Evolutionary conservation across 1,139 yeast species (phyloP).

Genomic region (Kurtzmaniella quercitrusa): DNA sequence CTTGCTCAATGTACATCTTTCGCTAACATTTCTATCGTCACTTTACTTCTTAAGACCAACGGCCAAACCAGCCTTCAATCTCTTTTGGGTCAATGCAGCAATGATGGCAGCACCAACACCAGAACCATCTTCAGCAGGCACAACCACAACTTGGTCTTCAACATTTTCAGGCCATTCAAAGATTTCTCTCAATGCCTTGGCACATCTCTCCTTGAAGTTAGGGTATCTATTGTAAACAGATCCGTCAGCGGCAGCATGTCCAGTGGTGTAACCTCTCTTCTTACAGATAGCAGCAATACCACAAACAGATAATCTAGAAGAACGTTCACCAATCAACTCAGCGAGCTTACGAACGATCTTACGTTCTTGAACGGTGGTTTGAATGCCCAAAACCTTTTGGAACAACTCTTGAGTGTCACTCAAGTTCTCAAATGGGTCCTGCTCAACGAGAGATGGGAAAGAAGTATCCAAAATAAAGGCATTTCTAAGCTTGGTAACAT

Average conservation of each 20-base stretch:
- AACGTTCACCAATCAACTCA: conserved; percentile 85
- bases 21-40: neutral
- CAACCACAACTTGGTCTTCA: conserved; percentile 64
- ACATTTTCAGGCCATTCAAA: conserved; percentile 69
- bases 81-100: conserved; percentile 86
- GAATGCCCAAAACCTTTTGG: conserved; percentile 51
- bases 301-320: conserved; percentile 90
- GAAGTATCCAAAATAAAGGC: conserved; percentile 85
- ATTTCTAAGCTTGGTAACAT: conserved; percentile 50
- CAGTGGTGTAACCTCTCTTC: conserved; percentile 74
- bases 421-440: conserved; percentile 85
- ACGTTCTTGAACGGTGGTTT: conserved; percentile 75
- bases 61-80: conserved; percentile 66
- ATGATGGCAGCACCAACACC: conserved; percentile 98
- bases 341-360: conserved; percentile 78
- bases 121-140: conserved; percentile 95
- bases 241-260: conserved; percentile 96
- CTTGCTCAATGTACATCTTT: too few species aligned
- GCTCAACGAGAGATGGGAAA: conserved; percentile 80
- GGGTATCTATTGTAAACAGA: conserved; percentile 94
- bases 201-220: conserved; percentile 84
- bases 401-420: conserved; percentile 70
- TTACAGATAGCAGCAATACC: conserved; percentile 94
- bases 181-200: conserved; percentile 82
- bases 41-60: conserved; percentile 52